Percentiles rank a stretch among this genome's conserved stretches.
phyloP scores from a whole-genome alignment of 768 basidiomycete genomes.

The Tulasnella sp. region DNA sequence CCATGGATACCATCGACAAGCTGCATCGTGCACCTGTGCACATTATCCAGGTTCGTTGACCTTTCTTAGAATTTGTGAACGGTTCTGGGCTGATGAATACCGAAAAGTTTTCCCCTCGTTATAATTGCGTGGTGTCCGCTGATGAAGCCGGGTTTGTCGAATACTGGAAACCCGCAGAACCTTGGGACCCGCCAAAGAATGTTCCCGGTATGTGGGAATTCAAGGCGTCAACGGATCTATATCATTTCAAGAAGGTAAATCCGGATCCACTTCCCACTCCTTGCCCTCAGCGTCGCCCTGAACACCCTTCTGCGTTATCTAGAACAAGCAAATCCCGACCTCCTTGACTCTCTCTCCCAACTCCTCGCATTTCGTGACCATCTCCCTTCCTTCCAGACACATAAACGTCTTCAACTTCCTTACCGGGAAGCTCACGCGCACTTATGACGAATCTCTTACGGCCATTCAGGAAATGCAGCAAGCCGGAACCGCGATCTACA shows the following conservation, averaged over 20 bases:
- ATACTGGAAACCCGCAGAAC: conserved; percentile 89
- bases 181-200: conserved; percentile 74
- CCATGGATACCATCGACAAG: conserved; percentile 64
- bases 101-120: conserved; percentile 79
- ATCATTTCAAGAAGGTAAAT: conserved; percentile 95
- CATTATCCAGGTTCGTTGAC: conserved; percentile 65
- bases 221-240: conserved; percentile 87
- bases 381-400: conserved; percentile 89
- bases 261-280: background rate
- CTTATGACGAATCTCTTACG: conserved; percentile 88
- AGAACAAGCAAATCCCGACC: conserved; percentile 89
- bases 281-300: background rate
- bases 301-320: background rate
- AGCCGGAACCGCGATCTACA: conserved; percentile 85
- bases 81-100: background rate
- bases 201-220: conserved; percentile 77
- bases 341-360: conserved; percentile 88
- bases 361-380: conserved; percentile 81
- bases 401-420: conserved; percentile 91
- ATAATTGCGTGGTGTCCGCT: conserved; percentile 86
- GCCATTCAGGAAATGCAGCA: conserved; percentile 99
- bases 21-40: conserved; percentile 88
- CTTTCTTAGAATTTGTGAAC: background rate
- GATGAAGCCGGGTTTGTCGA: conserved; percentile 94
- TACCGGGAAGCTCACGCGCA: conserved; percentile 77